Base-by-base conservation (phyloP, 2,329 filamentous ascomycete species). In the Trichoderma endophyticum region DNA sequence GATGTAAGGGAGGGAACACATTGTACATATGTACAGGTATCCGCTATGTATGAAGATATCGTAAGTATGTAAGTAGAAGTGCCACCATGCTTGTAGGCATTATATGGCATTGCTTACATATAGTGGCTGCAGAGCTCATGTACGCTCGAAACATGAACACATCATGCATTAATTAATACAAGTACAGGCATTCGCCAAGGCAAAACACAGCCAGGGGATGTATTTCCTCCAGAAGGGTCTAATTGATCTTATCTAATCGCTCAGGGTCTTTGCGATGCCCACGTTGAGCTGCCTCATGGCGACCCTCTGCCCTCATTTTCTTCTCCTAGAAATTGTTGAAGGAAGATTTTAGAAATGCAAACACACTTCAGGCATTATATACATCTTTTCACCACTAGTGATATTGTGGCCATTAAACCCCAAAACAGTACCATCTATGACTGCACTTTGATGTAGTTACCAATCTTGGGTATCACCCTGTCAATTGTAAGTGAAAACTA, bases 221-320 rank as follows among this genome's bases (percentile, higher is more conserved):
- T 2, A 18, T 39, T 15, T 28, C n/a, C 3, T 34, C 14, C 11
- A 14, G 21, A 18, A 21, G 64, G 34, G 24, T 11, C 43, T 59
- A 4, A 21, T 12, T 18, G 9, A 30, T 28, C 39, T 62, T 70
- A 70, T 62, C n/a, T 70, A 62, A 70, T 70, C 57, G 9, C 15
- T 70, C 67, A 70, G 67, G 57, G 67, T 70, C 12, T 70, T 56
- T 30, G 57, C 28, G 28, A 70, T 70, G 66, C 67, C 67, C 67
- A 14, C 30, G 39, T 21, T 34, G 28, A 28, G 28, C 26, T 54
- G 15, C 36, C n/a, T 24, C 26, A 2, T 28, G 7, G 6, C 3
- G 39, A n/a, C 14, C 57, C 12, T 51, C 57, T 24, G 6, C 34
- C 24, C 67, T 62, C n/a, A 26, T 26, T 6, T 51, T 26, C 18